These are phyloP conservation scores for Aspergillus hancockii DNA, from an alignment of 495 filamentous ascomycete genomes.

Conservation along the genomic window DNA sequence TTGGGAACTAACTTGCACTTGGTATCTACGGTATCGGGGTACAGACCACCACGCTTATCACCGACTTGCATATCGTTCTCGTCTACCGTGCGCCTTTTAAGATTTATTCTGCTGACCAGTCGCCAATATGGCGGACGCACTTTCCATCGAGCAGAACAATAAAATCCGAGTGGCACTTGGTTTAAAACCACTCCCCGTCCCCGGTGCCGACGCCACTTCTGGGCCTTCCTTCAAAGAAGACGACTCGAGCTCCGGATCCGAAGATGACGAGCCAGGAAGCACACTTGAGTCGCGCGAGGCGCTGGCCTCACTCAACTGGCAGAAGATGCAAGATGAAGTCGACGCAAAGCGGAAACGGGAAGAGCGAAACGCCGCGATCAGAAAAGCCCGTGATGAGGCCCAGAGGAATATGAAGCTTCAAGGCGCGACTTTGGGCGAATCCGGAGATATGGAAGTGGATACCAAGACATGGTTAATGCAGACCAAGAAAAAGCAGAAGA, in stretches of 20 bases:
- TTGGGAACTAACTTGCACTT: neutral
- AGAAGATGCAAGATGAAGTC: conserved; percentile 59
- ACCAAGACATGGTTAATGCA: conserved; percentile 81
- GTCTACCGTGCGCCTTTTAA: neutral
- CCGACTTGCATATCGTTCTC: conserved; percentile 11
- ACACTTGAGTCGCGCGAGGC: conserved; percentile 81
- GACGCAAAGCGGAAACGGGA: conserved; percentile 74
- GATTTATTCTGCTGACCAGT: neutral
- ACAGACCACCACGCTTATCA: neutral
- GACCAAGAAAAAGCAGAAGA: conserved; percentile 88
- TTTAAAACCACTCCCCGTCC: conserved; percentile 86
- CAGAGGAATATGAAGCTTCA: conserved; percentile 72
- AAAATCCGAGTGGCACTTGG: conserved; percentile 86
- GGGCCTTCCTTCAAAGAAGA: conserved; percentile 64
- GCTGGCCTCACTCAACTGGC: conserved; percentile 72
- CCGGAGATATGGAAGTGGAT: conserved; percentile 66
- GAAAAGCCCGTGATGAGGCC: conserved; percentile 83
- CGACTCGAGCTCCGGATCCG: conserved; percentile 39
- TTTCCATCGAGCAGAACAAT: conserved; percentile 93
- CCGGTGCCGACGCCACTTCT: conserved; percentile 49
- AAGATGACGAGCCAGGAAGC: conserved; percentile 68
- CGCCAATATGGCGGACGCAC: conserved; percentile 69
- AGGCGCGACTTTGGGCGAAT: conserved; percentile 75
- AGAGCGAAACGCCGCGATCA: conserved; percentile 74
- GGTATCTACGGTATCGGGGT: neutral